Evolutionary conservation across 2,329 filamentous ascomycete species (phyloP).

Genomic region (Trichoderma citrinoviride): DNA sequence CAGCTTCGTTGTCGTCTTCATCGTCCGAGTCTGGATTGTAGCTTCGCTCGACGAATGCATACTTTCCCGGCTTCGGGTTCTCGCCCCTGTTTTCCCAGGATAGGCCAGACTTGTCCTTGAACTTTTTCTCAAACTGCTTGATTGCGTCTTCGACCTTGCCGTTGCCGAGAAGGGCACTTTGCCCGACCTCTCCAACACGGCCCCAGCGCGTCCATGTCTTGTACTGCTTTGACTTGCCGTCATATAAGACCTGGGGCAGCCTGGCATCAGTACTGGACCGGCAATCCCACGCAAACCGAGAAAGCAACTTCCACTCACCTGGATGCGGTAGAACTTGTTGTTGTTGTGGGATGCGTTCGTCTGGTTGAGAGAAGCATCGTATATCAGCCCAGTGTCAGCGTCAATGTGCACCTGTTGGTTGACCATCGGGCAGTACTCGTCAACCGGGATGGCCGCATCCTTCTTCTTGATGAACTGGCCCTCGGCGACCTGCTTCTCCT

Average conservation of each 20-base stretch:
- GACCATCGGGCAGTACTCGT: conserved; percentile 42
- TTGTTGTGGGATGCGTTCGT: conserved; percentile 70
- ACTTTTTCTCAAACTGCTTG: conserved; percentile 57
- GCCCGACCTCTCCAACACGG: conserved; percentile 63
- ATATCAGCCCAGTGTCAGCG: conserved; percentile 60
- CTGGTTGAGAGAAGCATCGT: conserved; percentile 76
- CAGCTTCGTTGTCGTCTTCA: conserved; percentile 30
- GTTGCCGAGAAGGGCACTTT: conserved; percentile 44
- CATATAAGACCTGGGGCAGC: conserved; percentile 34
- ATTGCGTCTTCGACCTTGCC: conserved; percentile 46
- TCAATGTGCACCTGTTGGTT: conserved; percentile 63
- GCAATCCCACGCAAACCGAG: neutral
- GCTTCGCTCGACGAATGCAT: conserved; percentile 75
- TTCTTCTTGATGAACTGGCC: conserved; percentile 48
- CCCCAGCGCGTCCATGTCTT: conserved; percentile 78
- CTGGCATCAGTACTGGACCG: neutral
- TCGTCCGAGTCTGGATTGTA: conserved; percentile 67
- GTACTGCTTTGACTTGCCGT: conserved; percentile 40
- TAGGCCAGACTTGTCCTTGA: conserved; percentile 60
- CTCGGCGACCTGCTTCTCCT: conserved; percentile 40
- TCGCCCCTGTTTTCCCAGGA: conserved; percentile 52
- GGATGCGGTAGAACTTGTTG: conserved; percentile 80
- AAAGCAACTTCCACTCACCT: conserved; percentile 44
- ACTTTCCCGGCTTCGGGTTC: conserved; percentile 64
- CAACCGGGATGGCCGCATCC: conserved; percentile 49